Evolutionary conservation across 2,329 filamentous ascomycete genomes (phyloP).

Genomic region (Dactylella cylindrospora): DNA sequence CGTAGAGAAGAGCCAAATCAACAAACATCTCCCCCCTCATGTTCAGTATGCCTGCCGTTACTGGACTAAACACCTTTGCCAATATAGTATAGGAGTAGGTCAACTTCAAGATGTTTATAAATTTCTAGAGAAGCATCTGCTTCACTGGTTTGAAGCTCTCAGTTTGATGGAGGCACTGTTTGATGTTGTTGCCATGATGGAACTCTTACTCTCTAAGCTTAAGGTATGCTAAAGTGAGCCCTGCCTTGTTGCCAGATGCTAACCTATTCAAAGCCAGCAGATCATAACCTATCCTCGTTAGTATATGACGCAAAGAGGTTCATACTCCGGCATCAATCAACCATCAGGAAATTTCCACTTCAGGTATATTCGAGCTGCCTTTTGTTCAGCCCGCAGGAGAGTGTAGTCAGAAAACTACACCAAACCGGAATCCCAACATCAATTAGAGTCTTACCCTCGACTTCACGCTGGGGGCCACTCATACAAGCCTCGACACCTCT

Average conservation of each 20-base stretch:
- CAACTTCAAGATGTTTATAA: background rate
- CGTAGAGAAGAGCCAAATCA: conserved; percentile 8
- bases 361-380: conserved; percentile 9
- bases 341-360: background rate
- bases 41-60: conserved; percentile 2
- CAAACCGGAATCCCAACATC: background rate
- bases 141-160: conserved; percentile 13
- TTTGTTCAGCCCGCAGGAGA: conserved; percentile 3
- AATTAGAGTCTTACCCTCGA: background rate
- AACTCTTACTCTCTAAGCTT: background rate
- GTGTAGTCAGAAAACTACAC: conserved; percentile 3
- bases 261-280: conserved; percentile 4
- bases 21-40: background rate
- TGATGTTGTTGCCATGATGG: background rate
- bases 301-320: conserved; percentile 5
- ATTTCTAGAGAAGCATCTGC: conserved; percentile 2
- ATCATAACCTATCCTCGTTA: background rate
- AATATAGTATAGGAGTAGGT: too few species aligned
- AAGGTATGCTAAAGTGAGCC: background rate
- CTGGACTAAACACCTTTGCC: background rate
- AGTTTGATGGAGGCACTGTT: conserved; percentile 4
- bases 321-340: background rate
- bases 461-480: conserved; percentile 1
- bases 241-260: background rate
- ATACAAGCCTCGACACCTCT: background rate